Base-by-base conservation (phyloP, 1,284 basidiomycete genomes). In the Coriolopsis trogii region DNA sequence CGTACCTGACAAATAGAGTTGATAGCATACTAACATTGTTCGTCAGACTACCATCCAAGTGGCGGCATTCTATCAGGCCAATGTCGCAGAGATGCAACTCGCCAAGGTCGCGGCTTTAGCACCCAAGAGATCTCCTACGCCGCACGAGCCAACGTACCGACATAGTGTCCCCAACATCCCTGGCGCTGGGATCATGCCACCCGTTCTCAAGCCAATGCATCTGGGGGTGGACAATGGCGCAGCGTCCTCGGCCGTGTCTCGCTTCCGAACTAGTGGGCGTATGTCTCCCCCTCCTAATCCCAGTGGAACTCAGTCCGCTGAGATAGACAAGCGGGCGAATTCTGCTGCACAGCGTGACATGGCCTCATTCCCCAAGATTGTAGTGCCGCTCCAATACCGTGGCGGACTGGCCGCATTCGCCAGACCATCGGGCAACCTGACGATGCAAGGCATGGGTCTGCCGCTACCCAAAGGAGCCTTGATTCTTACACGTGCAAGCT, bases 41-140 rank as follows among this genome's bases (percentile, higher is more conserved):
- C n/a, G 44, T 25, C 49, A 85, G 84, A 91, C 89, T 8, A 82
- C 84, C 3, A 76, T 84, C 7, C 91, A 94, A 75, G 88, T 91
- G 41, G 78, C 77, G 53, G 85, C 87, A 63, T 92, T 79, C 67
- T 87, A 84, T 62, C 77, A 75, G 53, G 68, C 70, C 42, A 77
- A 85, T 56, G 58, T 67, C 24, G 70, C 68, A 34, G 76, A 76
- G 46, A 68, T 83, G 53, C 67, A 76, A 46, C 66, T 85, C 9
- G 73, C 69, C 39, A 67, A 65, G 34, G 69, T 77, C n/a, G 71
- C 69, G 6, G 63, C 66, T 1, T 56, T 56, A 18, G 73, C 72
- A 8, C 64, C 67, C 3, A 70, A 66, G 51, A 66, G 66, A n/a
- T 67, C 69, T 0, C 68, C 67, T 1, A 67, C 68, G 7, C 70